Base-by-base conservation (phyloP, 768 basidiomycete species). In the Podaxis sp. region DNA sequence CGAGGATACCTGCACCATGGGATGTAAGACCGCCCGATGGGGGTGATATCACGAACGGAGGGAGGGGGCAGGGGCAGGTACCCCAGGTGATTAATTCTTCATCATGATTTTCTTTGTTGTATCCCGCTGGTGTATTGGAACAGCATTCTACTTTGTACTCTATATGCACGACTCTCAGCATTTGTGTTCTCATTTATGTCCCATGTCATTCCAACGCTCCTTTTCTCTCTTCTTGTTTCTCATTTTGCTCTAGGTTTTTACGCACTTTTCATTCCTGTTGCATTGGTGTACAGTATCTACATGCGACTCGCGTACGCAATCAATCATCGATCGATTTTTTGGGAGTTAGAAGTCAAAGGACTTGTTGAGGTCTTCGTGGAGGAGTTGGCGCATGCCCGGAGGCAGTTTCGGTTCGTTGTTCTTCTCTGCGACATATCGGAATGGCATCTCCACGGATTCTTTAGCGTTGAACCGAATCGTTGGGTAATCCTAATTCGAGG, bases 361-460 rank as follows among this genome's bases (percentile, higher is more conserved):
- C 70, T 91, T 89, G 73, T 97, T 85, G 63, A 97, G 80, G 71
- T 98, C 95, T 66, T 92, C 87, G 64, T 90, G 80, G 24, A 98
- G 79, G 51, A 93, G 86, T 68, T 91, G 82, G 57, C 84, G 85
- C 96, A 99, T 99, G 4, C 96, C 96, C 0, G 87, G 85, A 1
- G 96, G 96, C 37, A 99, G 80, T 4, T 85, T 76, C 0, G 96
- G 94, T 66, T 91, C 81, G 0, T 79, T 79, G 15, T 78, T 72
- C 24, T 78, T 70, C 0, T 73, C 74, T 53, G 85, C 83, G 33
- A 33, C 33, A 68, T 86, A 85, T 64, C 94, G 79, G 80, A 99
- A 99, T 0, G 97, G 97, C 97, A 99, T 99, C 76, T 98, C 94
- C 4, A 98, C 94, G 49, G 90, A 91, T 73, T 99, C 97, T 67